Percentiles rank a stretch among this genome's conserved stretches.
These are phyloP conservation scores for Termitomyces sp. DNA, from an alignment of 768 basidiomycete species.

Conservation along the genomic window DNA sequence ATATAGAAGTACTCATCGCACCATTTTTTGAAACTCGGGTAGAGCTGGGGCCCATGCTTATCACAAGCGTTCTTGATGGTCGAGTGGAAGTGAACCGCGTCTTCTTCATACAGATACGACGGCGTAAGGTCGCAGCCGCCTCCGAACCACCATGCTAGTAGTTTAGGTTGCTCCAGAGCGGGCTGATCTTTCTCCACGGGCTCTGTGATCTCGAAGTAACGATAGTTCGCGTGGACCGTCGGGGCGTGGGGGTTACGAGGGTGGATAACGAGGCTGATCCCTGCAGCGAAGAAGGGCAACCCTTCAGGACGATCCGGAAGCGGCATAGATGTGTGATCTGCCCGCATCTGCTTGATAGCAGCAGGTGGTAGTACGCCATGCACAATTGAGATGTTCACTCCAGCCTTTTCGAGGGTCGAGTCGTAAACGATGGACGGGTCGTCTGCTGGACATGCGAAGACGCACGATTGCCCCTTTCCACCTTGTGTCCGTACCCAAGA, in stretches of 20 bases:
- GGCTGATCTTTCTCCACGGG: conserved; percentile 25
- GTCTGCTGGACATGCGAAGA: conserved; percentile 57
- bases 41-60: conserved; percentile 62
- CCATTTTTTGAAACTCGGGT: conserved; percentile 87
- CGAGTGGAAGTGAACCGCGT: conserved; percentile 83
- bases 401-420: conserved; percentile 88
- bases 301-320: conserved; percentile 58
- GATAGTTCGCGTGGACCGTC: conserved; percentile 94
- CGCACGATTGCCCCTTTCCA: conserved; percentile 79
- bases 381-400: conserved; percentile 92
- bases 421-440: conserved; percentile 29
- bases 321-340: conserved; percentile 80
- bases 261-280: conserved; percentile 91
- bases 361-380: conserved; percentile 84
- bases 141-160: conserved; percentile 98
- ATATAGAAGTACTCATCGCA: conserved; percentile 98
- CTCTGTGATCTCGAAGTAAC: conserved; percentile 92
- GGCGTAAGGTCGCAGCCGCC: conserved; percentile 96
- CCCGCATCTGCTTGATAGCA: conserved; percentile 93
- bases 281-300: conserved; percentile 92
- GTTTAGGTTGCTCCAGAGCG: conserved; percentile 41
- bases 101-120: conserved; percentile 86
- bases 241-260: conserved; percentile 92
- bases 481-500: conserved; percentile 73
- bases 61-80: conserved; percentile 78